phyloP scores from a whole-genome alignment of 1,284 basidiomycete genomes.

The Melampsora larici-populina region DNA sequence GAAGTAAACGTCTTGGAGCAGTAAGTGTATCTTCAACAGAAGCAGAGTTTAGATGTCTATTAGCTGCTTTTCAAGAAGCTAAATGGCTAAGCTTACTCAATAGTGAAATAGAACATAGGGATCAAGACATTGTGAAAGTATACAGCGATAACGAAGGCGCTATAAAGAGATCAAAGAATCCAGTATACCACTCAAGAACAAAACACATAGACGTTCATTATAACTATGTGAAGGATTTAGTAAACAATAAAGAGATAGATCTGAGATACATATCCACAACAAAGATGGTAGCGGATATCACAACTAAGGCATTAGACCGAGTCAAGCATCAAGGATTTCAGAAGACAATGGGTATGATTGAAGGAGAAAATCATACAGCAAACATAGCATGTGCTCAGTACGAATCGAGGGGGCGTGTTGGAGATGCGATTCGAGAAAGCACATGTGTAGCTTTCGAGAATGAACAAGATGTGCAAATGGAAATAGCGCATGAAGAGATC shows the following conservation, averaged over 20 bases:
- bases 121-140: neutral
- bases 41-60: slow-evolving; percentile 20
- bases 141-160: slow-evolving; percentile 29
- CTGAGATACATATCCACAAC: slow-evolving; percentile 17
- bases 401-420: neutral
- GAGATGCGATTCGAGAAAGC: no score
- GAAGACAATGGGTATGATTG: slow-evolving; percentile 14
- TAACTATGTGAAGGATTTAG: slow-evolving; percentile 23
- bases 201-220: slow-evolving; percentile 28
- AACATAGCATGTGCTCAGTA: neutral
- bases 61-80: slow-evolving; percentile 17
- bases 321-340: slow-evolving; percentile 29
- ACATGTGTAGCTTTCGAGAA: no score
- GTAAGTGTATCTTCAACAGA: slow-evolving; percentile 24
- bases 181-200: slow-evolving; percentile 32
- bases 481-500: no score
- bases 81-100: neutral
- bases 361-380: neutral
- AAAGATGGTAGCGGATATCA: slow-evolving; percentile 27
- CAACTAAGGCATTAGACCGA: slow-evolving; percentile 37
- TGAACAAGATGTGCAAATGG: no score
- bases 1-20: slow-evolving; percentile 24
- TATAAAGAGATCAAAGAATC: slow-evolving; percentile 25
- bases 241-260: slow-evolving; percentile 22
- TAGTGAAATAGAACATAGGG: neutral